phyloP scores from a whole-genome alignment of 345 rosid genomes.

The Brassica napus region Da-Ae NC_063435.1:10824001-10824500 shows the following conservation, averaged over 20 bases:
- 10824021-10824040: slow-evolving; percentile 20
- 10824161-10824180: slow-evolving; percentile 34
- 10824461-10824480: slow-evolving; percentile 11
- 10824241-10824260: not conserved
- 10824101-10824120: slow-evolving; percentile 1
- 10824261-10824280: not conserved
- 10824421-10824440: slow-evolving; percentile 16
- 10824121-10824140: slow-evolving; percentile 26
- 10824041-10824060: slow-evolving; percentile 17
- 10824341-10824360: slow-evolving; percentile 6
- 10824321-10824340: slow-evolving; percentile 12
- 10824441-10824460: not conserved
- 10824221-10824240: not conserved
- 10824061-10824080: slow-evolving; percentile 27
- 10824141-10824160: not conserved
- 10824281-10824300: not conserved
- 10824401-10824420: slow-evolving; percentile 22
- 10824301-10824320: not conserved
- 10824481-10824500: slow-evolving; percentile 28
- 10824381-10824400: slow-evolving; percentile 18
- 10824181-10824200: not conserved
- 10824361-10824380: slow-evolving; percentile 25
- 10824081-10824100: slow-evolving; percentile 14
- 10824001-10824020: slow-evolving; percentile 7
- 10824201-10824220: slow-evolving; percentile 14